Evolutionary conservation across 1,284 basidiomycete species (phyloP).

Genomic region (Leccinum subrobustum): DNA sequence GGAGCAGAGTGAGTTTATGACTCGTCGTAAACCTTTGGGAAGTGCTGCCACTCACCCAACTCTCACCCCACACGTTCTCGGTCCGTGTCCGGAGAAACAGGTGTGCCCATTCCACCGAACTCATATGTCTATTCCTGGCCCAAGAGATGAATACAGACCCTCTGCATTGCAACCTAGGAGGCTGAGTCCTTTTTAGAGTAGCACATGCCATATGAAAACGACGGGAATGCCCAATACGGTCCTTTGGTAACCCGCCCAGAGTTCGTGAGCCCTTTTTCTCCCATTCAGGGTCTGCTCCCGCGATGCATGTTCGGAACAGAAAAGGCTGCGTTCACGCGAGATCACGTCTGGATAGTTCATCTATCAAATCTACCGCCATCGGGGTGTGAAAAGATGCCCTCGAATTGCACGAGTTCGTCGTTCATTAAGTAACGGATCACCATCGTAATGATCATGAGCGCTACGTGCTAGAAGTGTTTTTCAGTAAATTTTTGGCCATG

Average conservation of each 20-base stretch:
- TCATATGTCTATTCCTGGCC: not conserved
- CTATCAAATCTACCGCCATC: not conserved
- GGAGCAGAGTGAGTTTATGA: not conserved
- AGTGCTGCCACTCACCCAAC: too few relatives aligned
- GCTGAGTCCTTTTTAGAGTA: not conserved
- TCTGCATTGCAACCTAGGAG: not conserved
- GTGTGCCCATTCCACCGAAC: not conserved
- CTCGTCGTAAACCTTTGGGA: too few relatives aligned
- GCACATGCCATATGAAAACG: not conserved
- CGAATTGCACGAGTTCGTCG: not conserved
- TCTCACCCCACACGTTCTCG: too few relatives aligned
- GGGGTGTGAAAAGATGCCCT: not conserved
- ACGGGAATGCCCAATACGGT: not conserved
- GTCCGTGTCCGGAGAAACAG: not conserved
- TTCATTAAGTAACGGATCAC: not conserved
- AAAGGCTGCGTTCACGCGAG: not conserved
- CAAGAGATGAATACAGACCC: not conserved
- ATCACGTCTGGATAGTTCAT: too few relatives aligned
- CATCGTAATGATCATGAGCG: not conserved
- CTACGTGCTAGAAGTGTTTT: not conserved
- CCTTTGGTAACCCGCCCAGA: not conserved
- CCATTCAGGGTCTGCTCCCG: slow-evolving; percentile 1
- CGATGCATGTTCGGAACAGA: slow-evolving; percentile 4
- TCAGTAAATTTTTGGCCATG: not conserved
- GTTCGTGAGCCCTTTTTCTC: not conserved